A percentile compares a stretch with the other conserved stretches of the same genome.
Conservation (phyloP, 192 early-diverging fungal genomes). For the Coemansia sp. region DNA sequence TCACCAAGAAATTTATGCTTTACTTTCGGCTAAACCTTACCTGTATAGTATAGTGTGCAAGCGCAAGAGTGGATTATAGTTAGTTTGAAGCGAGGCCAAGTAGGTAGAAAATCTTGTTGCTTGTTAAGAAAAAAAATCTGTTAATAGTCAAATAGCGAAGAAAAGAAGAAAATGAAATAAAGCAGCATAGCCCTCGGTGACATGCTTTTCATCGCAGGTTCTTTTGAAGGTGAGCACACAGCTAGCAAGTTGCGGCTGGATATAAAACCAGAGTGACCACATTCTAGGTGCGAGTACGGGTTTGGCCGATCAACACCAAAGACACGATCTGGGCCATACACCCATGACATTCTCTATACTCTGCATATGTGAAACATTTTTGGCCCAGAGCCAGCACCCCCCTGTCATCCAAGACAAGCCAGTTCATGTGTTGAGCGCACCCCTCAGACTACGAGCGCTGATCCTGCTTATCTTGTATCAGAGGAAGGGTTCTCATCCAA, state of each 20-base stretch:
- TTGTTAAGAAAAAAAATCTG: background rate
- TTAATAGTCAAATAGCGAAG: background rate
- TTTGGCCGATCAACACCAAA: conserved; percentile 5
- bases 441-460: too few relatives aligned
- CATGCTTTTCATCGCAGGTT: background rate
- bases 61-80: background rate
- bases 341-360: background rate
- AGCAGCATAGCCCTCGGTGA: background rate
- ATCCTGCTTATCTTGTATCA: too few relatives aligned
- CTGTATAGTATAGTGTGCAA: background rate
- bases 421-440: too few relatives aligned
- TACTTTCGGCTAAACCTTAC: background rate
- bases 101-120: background rate
- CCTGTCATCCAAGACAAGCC: background rate
- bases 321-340: background rate
- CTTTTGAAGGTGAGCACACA: background rate
- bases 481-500: too few relatives aligned
- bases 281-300: background rate
- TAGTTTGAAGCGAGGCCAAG: background rate
- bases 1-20: conserved; percentile 1
- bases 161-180: background rate
- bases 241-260: background rate
- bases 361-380: background rate
- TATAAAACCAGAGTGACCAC: conserved; percentile 2
- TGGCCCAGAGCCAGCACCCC: background rate